Evolutionary conservation across 1,139 yeast genomes (phyloP).

Genomic region (Zygoascus sp.): DNA sequence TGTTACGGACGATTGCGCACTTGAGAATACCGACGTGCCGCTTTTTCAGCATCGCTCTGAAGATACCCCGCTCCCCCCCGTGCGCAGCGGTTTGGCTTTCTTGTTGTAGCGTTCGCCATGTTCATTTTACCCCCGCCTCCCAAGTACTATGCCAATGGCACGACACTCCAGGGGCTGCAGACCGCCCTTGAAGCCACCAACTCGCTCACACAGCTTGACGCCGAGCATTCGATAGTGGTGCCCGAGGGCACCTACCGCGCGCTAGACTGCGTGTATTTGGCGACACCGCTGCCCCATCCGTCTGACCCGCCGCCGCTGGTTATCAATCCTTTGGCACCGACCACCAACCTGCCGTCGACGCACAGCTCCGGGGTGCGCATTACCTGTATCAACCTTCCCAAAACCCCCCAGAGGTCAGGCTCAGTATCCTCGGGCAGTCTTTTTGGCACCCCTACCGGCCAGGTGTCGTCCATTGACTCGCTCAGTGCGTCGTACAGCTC

Average conservation of each 20-base stretch:
- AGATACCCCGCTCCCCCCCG: too few relatives aligned
- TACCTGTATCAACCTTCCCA: slow-evolving; percentile 16
- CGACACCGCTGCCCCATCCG: slow-evolving; percentile 37
- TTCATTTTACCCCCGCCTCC: slow-evolving; percentile 31
- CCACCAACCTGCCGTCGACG: slow-evolving; percentile 28
- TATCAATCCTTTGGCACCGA: slow-evolving; percentile 37
- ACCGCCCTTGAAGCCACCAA: slow-evolving; percentile 30
- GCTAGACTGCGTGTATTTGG: slow-evolving; percentile 32
- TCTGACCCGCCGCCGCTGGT: slow-evolving; percentile 35
- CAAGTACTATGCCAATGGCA: slow-evolving; percentile 24
- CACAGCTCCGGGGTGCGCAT: slow-evolving; percentile 30
- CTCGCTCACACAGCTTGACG: slow-evolving; percentile 23
- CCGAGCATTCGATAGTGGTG: slow-evolving; percentile 24
- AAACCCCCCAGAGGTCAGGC: not conserved
- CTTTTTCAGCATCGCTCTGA: too few relatives aligned
- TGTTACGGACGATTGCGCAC: too few relatives aligned
- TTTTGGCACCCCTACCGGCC: slow-evolving; percentile 4
- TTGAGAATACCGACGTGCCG: too few relatives aligned
- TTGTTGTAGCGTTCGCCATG: too few relatives aligned
- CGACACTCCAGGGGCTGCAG: slow-evolving; percentile 17
- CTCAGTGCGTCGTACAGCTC: slow-evolving; percentile 2
- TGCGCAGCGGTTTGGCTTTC: too few relatives aligned
- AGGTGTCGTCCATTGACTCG: not conserved
- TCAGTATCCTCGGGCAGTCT: slow-evolving; percentile 2
- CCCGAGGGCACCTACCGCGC: slow-evolving; percentile 34